Evolutionary conservation across 192 early-diverging fungal genomes (phyloP), one percentile per base, ranked within the genome.

Genomic region (Backusella tuberculispora): DNA sequence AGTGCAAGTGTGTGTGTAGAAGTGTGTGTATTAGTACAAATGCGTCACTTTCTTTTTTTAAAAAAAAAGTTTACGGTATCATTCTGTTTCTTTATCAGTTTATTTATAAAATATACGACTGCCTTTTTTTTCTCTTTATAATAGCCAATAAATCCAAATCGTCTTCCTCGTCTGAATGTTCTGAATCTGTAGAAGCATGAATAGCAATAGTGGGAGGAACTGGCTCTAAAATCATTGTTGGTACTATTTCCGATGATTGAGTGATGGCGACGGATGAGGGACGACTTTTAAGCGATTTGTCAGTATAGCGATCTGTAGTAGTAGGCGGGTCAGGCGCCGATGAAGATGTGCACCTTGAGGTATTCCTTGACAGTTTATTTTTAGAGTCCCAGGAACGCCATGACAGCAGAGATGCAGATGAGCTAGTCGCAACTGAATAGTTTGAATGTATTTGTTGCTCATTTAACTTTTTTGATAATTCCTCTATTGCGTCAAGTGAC

Each of bases 281-380:
- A 5, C 38, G 34, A 15, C 17, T 38, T n/a, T 14, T 64, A 14
- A 13, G 42, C 26, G 44, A 47, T 47, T 45, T 60, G 53, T 60
- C 8, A 60, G 53, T 24, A 56, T 24, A 26, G 53, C 24, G 7
- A 24, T 60, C 53, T n/a, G 5, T 19, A 19, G 7, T 21, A 10
- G 21, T 60, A 19, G 24, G 21, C 26, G 21, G n/a, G 15, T 73
- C 72, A n/a, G 60, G 72, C 4, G 56, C 21, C 46, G 79, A 76
- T 19, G 60, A 66, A 34, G 47, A 42, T 5, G 74, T 79, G 29
- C 68, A 56, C 5, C 67, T 9, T 41, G 78, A 80, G 17, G 74
- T 80, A 42, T 80, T 75, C 14, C 78, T 69, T 10, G 79, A 53
- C 66, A 75, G 53, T 24, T 60, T 69, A 34, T 45, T 21, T 43